Percentiles rank a stretch among this genome's conserved stretches.
phyloP scores from a whole-genome alignment of 169 alveolate species.

The Plasmodium vivax region DNA sequence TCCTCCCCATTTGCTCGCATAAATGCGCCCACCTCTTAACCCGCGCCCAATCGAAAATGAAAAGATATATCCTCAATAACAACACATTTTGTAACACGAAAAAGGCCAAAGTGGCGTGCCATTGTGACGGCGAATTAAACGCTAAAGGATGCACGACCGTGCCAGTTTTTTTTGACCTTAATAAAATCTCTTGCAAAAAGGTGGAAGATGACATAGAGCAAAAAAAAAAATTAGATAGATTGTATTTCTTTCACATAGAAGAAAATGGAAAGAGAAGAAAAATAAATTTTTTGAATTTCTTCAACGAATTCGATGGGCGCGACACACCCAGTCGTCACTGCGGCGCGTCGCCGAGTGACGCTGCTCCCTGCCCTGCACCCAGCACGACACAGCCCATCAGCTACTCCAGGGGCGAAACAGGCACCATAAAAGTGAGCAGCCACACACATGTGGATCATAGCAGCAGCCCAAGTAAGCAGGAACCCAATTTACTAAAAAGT shows the following conservation, averaged over 20 bases:
- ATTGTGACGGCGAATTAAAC: constrained; percentile 32
- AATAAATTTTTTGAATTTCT: constrained; percentile 24
- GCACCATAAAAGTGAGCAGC: not conserved
- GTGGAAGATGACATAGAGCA: constrained; percentile 1
- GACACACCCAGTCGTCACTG: not conserved
- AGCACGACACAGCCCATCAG: not conserved
- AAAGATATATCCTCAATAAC: constrained; percentile 39
- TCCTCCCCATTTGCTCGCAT: not conserved
- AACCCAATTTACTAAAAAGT: not conserved
- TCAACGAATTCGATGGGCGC: not conserved
- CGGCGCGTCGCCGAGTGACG: not conserved
- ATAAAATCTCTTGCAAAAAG: not conserved
- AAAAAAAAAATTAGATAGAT: constrained; percentile 18
- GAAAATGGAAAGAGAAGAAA: constrained; percentile 55
- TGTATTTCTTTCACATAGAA: constrained; percentile 26
- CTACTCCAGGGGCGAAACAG: not conserved
- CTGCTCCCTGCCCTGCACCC: not conserved
- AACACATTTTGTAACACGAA: constrained; percentile 10
- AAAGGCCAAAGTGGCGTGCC: constrained; percentile 48
- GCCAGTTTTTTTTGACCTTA: constrained; percentile 18
- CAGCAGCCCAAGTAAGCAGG: not conserved
- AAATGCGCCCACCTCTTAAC: not conserved
- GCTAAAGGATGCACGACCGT: not conserved
- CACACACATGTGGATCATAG: not conserved
- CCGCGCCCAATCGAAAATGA: constrained; percentile 30